Evolutionary conservation across 2,329 filamentous ascomycete species (phyloP), one percentile per base, ranked within the genome.

Genomic region (Ceratocystis albifundus): DNA sequence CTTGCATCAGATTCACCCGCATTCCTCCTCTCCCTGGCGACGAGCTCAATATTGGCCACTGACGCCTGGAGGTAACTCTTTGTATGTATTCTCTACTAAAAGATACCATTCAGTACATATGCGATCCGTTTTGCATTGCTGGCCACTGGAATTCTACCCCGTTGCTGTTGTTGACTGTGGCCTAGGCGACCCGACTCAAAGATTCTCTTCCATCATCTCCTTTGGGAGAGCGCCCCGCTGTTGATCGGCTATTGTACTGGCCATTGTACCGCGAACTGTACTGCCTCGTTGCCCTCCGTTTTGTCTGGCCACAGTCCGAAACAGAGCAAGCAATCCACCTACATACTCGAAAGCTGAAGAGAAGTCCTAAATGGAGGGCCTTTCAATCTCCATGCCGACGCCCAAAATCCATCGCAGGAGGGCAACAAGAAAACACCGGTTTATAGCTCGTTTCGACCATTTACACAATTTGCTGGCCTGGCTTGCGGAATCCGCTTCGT

Each of bases 21-120:
- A 63, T 63, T 63, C 61, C 61, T 59, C 25, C 7, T 28, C 55
- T 59, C 55, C 55, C 55, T 59, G 55, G 55, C 55, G 55, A n/a
- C 28, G 3, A n/a, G 28, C 4, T 59, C 20, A 53, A 28, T 15
- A 59, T 36, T 59, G 55, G 55, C 55, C 55, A 59, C 25, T 22
- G 15, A 4, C 20, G 20, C 48, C 25, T 53, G 48, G 48, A 63
- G 46, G 61, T n/a, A 30, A 15, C 41, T 22, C 8, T 28, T 8
- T 48, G 36, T 48, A 63, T 28, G 46, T 63, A 6, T 17, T 3
- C 45, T 12, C 20, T 46, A 10, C 15, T 25, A 8, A 48, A 48
- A 62, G 22, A 62, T 62, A 44, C 36, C 3, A 41, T 0, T 12
- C 12, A 41, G 12, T 41, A 41, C 36, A 41, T 36, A 36, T 41